Evolutionary conservation across 495 filamentous ascomycete species (phyloP).

Genomic region (Parachaetomium inaequale): DNA sequence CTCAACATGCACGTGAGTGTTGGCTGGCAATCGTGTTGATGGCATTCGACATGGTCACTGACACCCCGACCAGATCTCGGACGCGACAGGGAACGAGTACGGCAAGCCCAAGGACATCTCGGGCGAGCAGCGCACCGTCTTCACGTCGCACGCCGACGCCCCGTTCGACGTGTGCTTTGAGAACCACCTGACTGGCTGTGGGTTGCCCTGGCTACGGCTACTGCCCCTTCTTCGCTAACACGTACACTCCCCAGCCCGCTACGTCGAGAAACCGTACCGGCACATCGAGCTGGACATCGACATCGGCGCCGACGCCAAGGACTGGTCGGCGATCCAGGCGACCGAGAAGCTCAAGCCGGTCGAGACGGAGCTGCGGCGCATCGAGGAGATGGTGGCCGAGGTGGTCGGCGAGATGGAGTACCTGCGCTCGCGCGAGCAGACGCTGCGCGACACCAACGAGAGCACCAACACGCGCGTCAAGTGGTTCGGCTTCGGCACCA

Average conservation of each 20-base stretch:
- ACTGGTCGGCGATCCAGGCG: conserved; percentile 95
- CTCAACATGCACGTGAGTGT: conserved; percentile 91
- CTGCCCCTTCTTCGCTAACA: conserved; percentile 17
- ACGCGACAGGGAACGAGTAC: conserved; percentile 93
- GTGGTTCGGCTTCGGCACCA: conserved; percentile 95
- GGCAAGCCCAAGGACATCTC: conserved; percentile 84
- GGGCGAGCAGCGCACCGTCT: conserved; percentile 88
- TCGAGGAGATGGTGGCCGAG: conserved; percentile 81
- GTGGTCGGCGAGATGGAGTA: conserved; percentile 90
- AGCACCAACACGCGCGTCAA: conserved; percentile 98
- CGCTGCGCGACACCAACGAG: conserved; percentile 96
- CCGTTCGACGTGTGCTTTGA: conserved; percentile 98
- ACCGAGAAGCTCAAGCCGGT: conserved; percentile 97
- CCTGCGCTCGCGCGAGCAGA: conserved; percentile 84
- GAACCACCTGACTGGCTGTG: conserved; percentile 72
- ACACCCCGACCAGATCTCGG: conserved; percentile 65
- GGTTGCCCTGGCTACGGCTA: conserved; percentile 6
- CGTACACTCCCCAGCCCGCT: conserved; percentile 33
- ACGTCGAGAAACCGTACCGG: conserved; percentile 59
- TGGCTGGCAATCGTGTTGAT: not conserved
- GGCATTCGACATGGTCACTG: not conserved
- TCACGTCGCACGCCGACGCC: conserved; percentile 90
- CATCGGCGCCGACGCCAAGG: conserved; percentile 96
- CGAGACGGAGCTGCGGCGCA: conserved; percentile 90
- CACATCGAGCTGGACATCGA: conserved; percentile 95